Evolutionary conservation across 1,139 yeast genomes (phyloP), one percentile per base, ranked within the genome.

Genomic region (Kazachstania sp.): DNA sequence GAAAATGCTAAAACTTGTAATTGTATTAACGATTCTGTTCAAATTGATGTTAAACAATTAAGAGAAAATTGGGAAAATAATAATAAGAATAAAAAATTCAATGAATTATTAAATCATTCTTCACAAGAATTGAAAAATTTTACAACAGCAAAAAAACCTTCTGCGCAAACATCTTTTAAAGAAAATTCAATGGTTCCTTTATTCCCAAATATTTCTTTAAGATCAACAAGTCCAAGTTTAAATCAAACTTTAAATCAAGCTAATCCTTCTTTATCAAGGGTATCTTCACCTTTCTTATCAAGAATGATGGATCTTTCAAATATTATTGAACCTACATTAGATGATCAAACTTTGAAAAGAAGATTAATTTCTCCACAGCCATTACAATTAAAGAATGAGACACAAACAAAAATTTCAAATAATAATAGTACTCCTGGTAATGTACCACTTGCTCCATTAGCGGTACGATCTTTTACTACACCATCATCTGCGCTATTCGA

Each of bases 21-120:
- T 55, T 86, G 95, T 63, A 77, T 85, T 19, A 65, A 72, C 19
- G 95, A 86, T 61, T 75, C 95, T 1, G 95, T 86, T 2, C 86
- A 81, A 0, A 83, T 86, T 39, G 78, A 86, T 63, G 81, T 83
- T 9, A 69, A 67, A 30, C 77, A 73, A 51, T 64, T 76, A 43
- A 51, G 54, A 39, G 47, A 29, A 52, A 55, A 47, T 51, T 54
- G 53, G 47, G 46, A 37, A 43, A 23, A 29, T 34, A 23, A 23
- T 18, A 47, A 47, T 36, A 49, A 49, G 12, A 49, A 51, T 35
- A 49, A 45, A 29, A 53, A 49, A 37, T 58, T 58, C 45, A 57
- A 54, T 26, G 61, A 59, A 39, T 47, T 59, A 43, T 38, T 59
- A 37, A 53, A 55, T 41, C 61, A 58, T 40, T 51, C 56, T 45